phyloP scores from a whole-genome alignment of 2,329 filamentous ascomycete species.

The Trichoderma sp. region DNA sequence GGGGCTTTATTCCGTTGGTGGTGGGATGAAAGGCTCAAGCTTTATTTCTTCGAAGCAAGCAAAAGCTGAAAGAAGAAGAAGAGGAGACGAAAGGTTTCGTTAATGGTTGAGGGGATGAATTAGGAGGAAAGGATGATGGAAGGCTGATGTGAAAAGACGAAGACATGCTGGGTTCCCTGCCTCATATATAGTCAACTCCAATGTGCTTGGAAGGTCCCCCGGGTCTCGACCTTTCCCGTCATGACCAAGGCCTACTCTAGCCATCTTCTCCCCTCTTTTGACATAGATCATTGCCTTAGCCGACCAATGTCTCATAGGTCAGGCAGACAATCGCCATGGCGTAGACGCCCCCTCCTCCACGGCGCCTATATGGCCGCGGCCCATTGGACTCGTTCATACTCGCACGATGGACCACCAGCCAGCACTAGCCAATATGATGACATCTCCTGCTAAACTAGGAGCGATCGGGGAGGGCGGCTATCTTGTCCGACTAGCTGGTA shows the following conservation, averaged over 20 bases:
- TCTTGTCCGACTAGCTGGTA: conserved; percentile 1
- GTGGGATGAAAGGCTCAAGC: not conserved
- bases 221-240: not conserved
- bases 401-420: not conserved
- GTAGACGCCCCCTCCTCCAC: not conserved
- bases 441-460: not conserved
- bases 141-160: not conserved
- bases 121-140: not conserved
- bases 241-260: not conserved
- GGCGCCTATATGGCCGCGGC: conserved; percentile 1
- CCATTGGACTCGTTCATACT: not conserved
- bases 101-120: not conserved
- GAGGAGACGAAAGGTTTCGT: not conserved
- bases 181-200: not conserved
- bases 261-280: not conserved
- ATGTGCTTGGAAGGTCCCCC: not conserved
- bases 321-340: not conserved
- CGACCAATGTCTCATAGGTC: not conserved
- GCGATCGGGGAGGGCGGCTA: conserved; percentile 16
- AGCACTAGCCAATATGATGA: conserved; percentile 4
- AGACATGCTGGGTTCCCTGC: not conserved
- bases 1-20: not conserved
- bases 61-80: not conserved
- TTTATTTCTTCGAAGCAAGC: not conserved
- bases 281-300: not conserved